Percentiles rank a stretch among this genome's conserved stretches.
Evolutionary conservation across 108 stramenopile genomes (phyloP).

Genomic region (Pseudonitzschia pungens): DNA sequence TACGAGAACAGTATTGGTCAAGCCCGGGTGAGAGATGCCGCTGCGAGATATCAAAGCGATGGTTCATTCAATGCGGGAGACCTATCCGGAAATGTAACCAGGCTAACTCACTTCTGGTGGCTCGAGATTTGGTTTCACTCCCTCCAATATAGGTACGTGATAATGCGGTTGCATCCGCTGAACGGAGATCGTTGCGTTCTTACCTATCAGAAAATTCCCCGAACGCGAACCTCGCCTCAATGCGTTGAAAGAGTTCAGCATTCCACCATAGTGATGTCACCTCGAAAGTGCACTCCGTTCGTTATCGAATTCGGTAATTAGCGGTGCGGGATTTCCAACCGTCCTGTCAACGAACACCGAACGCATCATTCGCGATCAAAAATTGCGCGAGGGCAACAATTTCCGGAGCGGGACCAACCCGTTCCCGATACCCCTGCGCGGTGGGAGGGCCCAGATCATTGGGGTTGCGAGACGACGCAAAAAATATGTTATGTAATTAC

Average conservation of each 20-base stretch:
- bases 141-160: no score
- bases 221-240: neutral
- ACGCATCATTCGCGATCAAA: conserved; percentile 2
- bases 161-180: no score
- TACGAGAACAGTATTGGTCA: no score
- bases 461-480: no score
- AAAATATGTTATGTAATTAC: no score
- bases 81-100: no score
- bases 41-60: no score
- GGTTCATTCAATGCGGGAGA: no score
- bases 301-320: neutral
- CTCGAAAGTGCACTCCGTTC: neutral
- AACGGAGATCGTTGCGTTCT: neutral
- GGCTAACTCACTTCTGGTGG: no score
- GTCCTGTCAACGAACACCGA: neutral
- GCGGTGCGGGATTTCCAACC: neutral
- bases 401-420: neutral
- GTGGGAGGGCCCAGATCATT: no score
- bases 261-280: neutral
- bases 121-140: no score
- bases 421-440: conserved; percentile 16
- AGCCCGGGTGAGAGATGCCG: no score
- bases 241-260: neutral
- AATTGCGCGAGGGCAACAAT: neutral
- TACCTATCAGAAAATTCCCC: neutral